phyloP scores from a whole-genome alignment of 73 alveolate genomes.

The Breviolum minutum region DNA sequence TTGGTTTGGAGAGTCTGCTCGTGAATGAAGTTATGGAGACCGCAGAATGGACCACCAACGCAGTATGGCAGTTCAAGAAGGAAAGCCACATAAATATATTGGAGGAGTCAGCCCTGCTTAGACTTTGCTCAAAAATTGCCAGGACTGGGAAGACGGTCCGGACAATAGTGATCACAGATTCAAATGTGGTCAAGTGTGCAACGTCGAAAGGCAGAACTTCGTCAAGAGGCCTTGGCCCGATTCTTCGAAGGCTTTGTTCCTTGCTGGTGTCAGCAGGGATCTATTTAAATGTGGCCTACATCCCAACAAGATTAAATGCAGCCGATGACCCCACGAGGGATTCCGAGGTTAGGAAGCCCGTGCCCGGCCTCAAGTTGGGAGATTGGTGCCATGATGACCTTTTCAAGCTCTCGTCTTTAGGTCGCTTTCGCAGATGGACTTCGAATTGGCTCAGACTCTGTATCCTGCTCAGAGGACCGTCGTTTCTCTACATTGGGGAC shows the following conservation, averaged over 20 bases:
- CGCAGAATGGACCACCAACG: background rate
- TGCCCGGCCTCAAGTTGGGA: background rate
- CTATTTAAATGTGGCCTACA: background rate
- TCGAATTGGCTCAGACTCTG: slow-evolving; percentile 4
- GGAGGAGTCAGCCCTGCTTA: background rate
- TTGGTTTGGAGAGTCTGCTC: background rate
- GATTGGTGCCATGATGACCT: background rate
- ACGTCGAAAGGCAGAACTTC: background rate
- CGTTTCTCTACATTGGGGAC: background rate
- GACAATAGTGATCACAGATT: background rate
- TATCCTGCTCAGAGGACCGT: background rate
- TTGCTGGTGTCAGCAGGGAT: background rate
- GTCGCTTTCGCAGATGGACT: background rate
- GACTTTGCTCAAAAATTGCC: background rate
- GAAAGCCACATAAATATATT: background rate
- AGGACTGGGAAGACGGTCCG: background rate
- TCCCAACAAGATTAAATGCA: background rate
- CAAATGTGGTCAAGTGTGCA: background rate
- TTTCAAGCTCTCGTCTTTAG: background rate
- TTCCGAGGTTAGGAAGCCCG: background rate
- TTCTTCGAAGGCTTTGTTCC: background rate
- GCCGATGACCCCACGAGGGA: background rate
- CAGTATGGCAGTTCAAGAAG: background rate
- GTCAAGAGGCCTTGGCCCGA: background rate
- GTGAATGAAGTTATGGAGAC: background rate